These are phyloP conservation scores for Colletotrichum sp. DNA, from an alignment of 2,329 filamentous ascomycete genomes.

Conservation along the genomic window DNA sequence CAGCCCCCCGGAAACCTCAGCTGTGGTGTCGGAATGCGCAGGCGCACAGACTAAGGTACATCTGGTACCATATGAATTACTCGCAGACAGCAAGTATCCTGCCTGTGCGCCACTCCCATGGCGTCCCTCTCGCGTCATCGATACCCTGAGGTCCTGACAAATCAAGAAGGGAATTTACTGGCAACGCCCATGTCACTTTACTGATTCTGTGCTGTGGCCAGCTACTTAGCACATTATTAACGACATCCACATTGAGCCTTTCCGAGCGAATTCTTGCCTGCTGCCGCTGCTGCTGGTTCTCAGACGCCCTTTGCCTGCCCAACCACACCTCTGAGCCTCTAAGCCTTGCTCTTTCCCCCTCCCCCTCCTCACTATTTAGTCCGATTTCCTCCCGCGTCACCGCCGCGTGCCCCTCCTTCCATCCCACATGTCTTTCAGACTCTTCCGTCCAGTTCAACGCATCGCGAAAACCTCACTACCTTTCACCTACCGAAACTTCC, in stretches of 20 bases:
- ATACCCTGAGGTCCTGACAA: slow-evolving; percentile 13
- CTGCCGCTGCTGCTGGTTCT: neutral
- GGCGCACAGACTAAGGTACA: neutral
- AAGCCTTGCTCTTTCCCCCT: neutral
- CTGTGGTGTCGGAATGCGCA: neutral
- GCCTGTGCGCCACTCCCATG: neutral
- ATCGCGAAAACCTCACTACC: slow-evolving; percentile 10
- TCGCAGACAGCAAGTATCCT: neutral
- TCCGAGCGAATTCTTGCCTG: neutral
- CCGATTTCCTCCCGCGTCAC: slow-evolving; percentile 2
- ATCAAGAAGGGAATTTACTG: neutral
- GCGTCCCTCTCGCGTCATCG: slow-evolving; percentile 8
- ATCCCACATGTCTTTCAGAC: slow-evolving; percentile 13
- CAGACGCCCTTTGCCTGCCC: slow-evolving; percentile 1
- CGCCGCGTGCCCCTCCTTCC: neutral
- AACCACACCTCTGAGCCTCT: neutral
- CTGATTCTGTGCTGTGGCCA: neutral
- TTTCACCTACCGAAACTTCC: slow-evolving; percentile 28
- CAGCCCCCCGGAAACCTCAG: neutral
- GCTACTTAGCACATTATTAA: neutral
- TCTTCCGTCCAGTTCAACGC: slow-evolving; percentile 14
- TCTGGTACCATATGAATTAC: rapidly evolving
- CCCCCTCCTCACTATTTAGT: slow-evolving; percentile 4
- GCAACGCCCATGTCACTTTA: slow-evolving; percentile 4
- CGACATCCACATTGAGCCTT: neutral